Evolutionary conservation across 2,329 filamentous ascomycete species (phyloP).

Genomic region (Amauroascus niger): DNA sequence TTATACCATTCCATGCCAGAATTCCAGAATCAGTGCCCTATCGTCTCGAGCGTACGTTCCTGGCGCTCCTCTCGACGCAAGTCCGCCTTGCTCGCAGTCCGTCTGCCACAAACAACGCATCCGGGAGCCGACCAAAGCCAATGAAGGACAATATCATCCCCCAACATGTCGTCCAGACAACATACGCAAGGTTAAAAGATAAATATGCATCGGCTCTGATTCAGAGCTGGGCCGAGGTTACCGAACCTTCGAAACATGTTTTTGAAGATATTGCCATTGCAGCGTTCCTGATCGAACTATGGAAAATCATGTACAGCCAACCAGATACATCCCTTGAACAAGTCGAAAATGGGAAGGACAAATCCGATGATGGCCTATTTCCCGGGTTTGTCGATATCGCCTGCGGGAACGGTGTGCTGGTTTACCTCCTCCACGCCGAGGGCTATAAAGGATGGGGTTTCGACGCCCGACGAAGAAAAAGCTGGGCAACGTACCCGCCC

Average conservation of each 20-base stretch:
- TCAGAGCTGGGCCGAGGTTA: constrained; percentile 71
- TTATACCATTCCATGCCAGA: constrained; percentile 36
- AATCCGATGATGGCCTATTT: constrained; percentile 39
- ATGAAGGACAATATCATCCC: constrained; percentile 76
- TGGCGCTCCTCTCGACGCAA: constrained; percentile 31
- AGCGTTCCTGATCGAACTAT: constrained; percentile 85
- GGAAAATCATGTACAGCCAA: constrained; percentile 66
- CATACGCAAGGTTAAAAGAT: constrained; percentile 68
- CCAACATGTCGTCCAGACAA: constrained; percentile 68
- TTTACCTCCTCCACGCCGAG: constrained; percentile 69
- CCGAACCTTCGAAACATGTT: constrained; percentile 82
- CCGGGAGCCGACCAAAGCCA: constrained; percentile 60
- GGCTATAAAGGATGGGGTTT: constrained; percentile 84
- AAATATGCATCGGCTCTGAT: constrained; percentile 65
- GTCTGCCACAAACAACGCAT: constrained; percentile 16
- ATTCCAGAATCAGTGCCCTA: constrained; percentile 28
- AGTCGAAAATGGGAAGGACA: constrained; percentile 20
- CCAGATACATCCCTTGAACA: background rate
- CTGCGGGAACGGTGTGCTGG: constrained; percentile 86
- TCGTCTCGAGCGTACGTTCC: constrained; percentile 33
- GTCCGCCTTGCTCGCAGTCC: constrained; percentile 28
- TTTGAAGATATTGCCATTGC: constrained; percentile 91
- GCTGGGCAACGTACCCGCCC: constrained; percentile 63
- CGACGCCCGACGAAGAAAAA: constrained; percentile 75
- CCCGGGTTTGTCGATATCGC: constrained; percentile 93